Conservation (phyloP, 2,329 filamentous ascomycete genomes). For the Fusarium sp. region DNA sequence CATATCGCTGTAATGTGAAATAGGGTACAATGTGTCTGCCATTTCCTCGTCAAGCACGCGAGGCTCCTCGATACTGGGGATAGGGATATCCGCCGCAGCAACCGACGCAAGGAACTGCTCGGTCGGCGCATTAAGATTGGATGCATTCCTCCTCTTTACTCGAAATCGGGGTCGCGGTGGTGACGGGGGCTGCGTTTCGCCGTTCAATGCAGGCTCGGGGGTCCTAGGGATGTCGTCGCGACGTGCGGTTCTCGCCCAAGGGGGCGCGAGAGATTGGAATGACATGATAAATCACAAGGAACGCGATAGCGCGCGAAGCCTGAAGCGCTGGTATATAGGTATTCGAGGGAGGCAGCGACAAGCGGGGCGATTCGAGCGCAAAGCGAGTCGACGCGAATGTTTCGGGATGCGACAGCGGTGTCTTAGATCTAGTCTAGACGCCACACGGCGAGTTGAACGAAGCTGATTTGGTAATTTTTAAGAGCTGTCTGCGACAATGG, state of each 20-base stretch:
- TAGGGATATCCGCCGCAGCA: constrained; percentile 74
- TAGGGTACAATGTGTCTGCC: constrained; percentile 55
- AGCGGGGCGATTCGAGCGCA: constrained; percentile 25
- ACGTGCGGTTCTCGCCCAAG: constrained; percentile 61
- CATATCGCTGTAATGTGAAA: constrained; percentile 55
- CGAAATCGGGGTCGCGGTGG: constrained; percentile 68
- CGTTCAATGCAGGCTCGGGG: constrained; percentile 64
- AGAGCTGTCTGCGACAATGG: constrained; percentile 22
- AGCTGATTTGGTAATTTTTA: constrained; percentile 14
- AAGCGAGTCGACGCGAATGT: constrained; percentile 36
- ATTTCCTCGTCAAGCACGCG: constrained; percentile 63
- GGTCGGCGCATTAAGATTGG: constrained; percentile 70
- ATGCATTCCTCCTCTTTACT: constrained; percentile 69
- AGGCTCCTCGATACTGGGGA: constrained; percentile 75
- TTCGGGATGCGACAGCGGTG: constrained; percentile 46
- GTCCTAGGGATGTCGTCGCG: constrained; percentile 62
- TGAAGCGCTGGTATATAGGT: constrained; percentile 34
- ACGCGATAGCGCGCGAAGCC: constrained; percentile 41
- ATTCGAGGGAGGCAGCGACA: constrained; percentile 22
- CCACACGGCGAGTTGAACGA: constrained; percentile 21
- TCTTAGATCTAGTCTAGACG: constrained; percentile 42
- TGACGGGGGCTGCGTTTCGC: constrained; percentile 60
- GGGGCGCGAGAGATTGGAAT: constrained; percentile 62
- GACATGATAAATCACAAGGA: constrained; percentile 57
- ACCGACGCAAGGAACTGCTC: constrained; percentile 78